Evolutionary conservation across 2,329 filamentous ascomycete species (phyloP).

Genomic region (Penicillium brevicompactum): DNA sequence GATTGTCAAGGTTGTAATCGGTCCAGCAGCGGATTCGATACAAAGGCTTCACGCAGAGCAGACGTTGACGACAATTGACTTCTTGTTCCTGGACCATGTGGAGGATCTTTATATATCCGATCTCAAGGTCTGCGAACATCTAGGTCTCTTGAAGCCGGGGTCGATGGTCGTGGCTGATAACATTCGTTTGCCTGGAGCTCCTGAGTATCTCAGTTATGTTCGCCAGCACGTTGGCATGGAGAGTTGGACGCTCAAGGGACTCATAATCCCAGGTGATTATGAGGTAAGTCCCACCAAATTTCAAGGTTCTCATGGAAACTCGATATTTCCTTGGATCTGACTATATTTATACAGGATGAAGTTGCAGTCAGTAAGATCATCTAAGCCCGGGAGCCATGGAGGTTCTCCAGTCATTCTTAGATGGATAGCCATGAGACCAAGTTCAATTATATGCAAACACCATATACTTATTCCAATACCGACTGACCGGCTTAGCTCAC

Average conservation of each 20-base stretch:
- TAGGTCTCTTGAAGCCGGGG: conserved; percentile 8
- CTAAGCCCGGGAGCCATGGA: background rate
- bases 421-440: too few species aligned
- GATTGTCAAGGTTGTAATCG: conserved; percentile 14
- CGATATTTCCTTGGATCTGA: background rate
- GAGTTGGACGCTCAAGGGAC: conserved; percentile 12
- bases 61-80: conserved; percentile 3
- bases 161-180: conserved; percentile 18
- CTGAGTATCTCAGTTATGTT: conserved; percentile 13
- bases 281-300: conserved; percentile 5
- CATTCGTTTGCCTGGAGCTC: conserved; percentile 13
- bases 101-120: conserved; percentile 14
- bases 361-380: background rate
- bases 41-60: conserved; percentile 6
- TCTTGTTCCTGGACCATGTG: conserved; percentile 18
- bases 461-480: background rate
- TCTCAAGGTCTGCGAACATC: conserved; percentile 3
- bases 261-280: conserved; percentile 15
- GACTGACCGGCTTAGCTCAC: background rate
- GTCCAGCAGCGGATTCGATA: conserved; percentile 10
- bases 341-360: background rate
- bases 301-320: too few species aligned
- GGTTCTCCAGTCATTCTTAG: too few species aligned
- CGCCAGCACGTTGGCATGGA: conserved; percentile 6
- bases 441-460: too few species aligned